Conservation (phyloP, 2,329 filamentous ascomycete species). For the Alternaria hordeiaustralica region DNA sequence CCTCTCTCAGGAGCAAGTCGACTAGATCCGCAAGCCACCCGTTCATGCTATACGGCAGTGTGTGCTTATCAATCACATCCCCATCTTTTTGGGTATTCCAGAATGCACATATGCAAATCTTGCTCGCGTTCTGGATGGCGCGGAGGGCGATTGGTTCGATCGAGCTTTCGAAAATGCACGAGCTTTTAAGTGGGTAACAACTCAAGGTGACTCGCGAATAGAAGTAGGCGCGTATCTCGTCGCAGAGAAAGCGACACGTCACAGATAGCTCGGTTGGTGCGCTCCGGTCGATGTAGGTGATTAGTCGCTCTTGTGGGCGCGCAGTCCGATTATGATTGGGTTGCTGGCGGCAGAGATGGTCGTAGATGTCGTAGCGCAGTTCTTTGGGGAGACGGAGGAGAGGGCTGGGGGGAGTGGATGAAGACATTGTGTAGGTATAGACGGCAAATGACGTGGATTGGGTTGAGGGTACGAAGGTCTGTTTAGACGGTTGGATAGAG, state of each 20-base stretch:
- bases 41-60: no score
- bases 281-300: conserved; percentile 12
- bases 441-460: not conserved
- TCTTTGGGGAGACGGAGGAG: conserved; percentile 20
- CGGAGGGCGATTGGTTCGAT: not conserved
- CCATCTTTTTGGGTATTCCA: no score
- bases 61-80: no score
- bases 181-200: not conserved
- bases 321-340: not conserved
- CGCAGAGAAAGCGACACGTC: conserved; percentile 8
- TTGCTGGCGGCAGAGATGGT: conserved; percentile 8
- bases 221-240: conserved; percentile 22
- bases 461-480: not conserved
- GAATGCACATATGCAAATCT: no score
- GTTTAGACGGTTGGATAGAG: no score
- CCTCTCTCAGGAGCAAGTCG: no score
- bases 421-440: not conserved
- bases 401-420: not conserved
- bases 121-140: no score
- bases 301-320: not conserved
- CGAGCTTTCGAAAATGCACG: not conserved
- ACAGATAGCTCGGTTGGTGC: conserved; percentile 18
- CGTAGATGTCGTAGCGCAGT: conserved; percentile 24
- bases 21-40: no score
- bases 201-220: conserved; percentile 17